Base-by-base conservation (phyloP, 495 filamentous ascomycete genomes). In the Cercophora newfieldiana region DNA sequence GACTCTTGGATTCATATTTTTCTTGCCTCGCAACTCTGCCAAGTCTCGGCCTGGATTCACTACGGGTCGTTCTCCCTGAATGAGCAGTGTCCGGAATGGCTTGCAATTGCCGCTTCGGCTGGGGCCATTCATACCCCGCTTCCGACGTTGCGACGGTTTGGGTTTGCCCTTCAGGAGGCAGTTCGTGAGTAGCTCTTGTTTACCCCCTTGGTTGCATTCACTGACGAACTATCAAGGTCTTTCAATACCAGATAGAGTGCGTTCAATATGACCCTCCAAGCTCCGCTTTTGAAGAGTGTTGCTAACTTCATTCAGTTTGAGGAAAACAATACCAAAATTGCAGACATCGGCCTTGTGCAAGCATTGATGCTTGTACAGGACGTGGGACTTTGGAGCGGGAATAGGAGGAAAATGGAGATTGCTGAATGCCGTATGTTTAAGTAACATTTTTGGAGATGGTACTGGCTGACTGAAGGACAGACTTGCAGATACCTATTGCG, bases 351-450 rank as follows among this genome's bases (percentile, higher is more conserved):
- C 4, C 72, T 83, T 2, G 78, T 87, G 6, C 88, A 89, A 69
- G 80, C 83, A 5, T 80, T 83, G 58, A 75, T 86, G 16, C 64
- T 90, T 25, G 71, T 78, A 1, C 78, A 89, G 4, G 84, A 88
- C 57, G 77, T 89, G 44, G 86, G 85, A 0, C 76, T 91, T 8
- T 91, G 88, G 88, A 88, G 86, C 59, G 88, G 87, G 1, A 87
- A 87, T 63, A 81, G 85, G 53, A 74, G 88, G n/a, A 87, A 87
- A 68, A 89, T 88, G 68, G 88, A 91, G 70, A 86, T 91, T 44
- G 85, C 87, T 2, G 87, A 90, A 64, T 87, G 86, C 66, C 85
- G 69, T 70, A 66, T 62, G 57, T 57, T 48, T 10, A 53, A 14
- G 6, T 24, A n/a, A 0, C 18, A 21, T n/a, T 22, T 30, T 18